Conservation (phyloP, 352 stramenopile species). For the Blastocystis hominis region DNA sequence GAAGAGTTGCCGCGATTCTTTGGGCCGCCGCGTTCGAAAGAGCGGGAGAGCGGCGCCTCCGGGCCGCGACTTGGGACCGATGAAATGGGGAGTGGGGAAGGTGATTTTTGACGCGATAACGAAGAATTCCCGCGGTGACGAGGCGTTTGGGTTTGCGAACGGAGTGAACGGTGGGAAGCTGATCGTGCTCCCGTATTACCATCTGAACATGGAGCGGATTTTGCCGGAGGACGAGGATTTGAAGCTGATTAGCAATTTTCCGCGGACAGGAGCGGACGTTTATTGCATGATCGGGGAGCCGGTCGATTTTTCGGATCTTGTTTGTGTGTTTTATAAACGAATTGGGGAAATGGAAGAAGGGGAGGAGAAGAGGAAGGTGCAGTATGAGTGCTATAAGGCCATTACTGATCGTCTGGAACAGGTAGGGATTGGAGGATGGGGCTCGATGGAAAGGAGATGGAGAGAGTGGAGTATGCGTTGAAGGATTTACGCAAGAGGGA, state of each 20-base stretch:
- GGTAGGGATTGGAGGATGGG: background rate
- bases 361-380: slow-evolving; percentile 66
- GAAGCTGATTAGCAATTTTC: slow-evolving; percentile 66
- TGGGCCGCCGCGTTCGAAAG: slow-evolving; percentile 64
- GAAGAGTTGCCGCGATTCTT: slow-evolving; percentile 6
- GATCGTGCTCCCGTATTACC: slow-evolving; percentile 74
- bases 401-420: slow-evolving; percentile 74
- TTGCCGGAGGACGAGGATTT: slow-evolving; percentile 74
- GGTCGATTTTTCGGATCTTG: slow-evolving; percentile 65
- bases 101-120: slow-evolving; percentile 70
- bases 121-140: slow-evolving; percentile 60
- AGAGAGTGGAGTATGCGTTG: slow-evolving; percentile 9
- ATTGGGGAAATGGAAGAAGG: slow-evolving; percentile 59
- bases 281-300: slow-evolving; percentile 66
- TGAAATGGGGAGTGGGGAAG: slow-evolving; percentile 77
- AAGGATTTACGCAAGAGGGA: slow-evolving; percentile 23
- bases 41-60: slow-evolving; percentile 67
- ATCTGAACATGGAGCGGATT: slow-evolving; percentile 74
- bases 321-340: slow-evolving; percentile 5
- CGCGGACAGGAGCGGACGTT: background rate
- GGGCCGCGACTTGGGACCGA: slow-evolving; percentile 69
- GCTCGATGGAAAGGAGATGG: background rate
- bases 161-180: slow-evolving; percentile 37
- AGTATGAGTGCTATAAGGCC: slow-evolving; percentile 72
- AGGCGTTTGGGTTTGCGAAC: background rate